These are phyloP conservation scores for Calcarisporium arbuscula DNA, from an alignment of 2,329 filamentous ascomycete species.

Conservation along the genomic window DNA sequence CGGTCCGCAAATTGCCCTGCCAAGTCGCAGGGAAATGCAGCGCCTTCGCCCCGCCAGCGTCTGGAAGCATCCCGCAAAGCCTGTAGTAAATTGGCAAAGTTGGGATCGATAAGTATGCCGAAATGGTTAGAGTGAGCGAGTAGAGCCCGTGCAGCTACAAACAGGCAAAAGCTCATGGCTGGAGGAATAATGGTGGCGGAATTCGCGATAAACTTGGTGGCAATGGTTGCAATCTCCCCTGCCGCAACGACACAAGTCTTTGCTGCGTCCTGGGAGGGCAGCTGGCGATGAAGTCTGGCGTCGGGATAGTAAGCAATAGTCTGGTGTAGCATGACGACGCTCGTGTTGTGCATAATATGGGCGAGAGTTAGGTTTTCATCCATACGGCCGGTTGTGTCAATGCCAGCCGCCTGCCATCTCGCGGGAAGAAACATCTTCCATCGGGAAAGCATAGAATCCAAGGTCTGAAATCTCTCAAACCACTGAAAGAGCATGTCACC, in stretches of 20 bases:
- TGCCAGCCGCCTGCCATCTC: conserved; percentile 33
- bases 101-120: conserved; percentile 2
- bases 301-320: conserved; percentile 15
- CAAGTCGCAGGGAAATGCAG: conserved; percentile 4
- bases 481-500: conserved; percentile 30
- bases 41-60: conserved; percentile 1
- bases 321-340: conserved; percentile 17
- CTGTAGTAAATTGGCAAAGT: conserved; percentile 6
- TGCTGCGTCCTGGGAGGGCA: conserved; percentile 7
- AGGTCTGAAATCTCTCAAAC: conserved; percentile 38
- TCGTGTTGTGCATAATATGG: conserved; percentile 19
- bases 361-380: conserved; percentile 31
- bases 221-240: conserved; percentile 9
- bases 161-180: conserved; percentile 7
- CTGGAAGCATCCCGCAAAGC: conserved; percentile 5
- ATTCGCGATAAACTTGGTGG: conserved; percentile 6
- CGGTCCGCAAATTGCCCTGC: conserved; percentile 8
- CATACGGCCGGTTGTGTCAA: conserved; percentile 28
- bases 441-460: conserved; percentile 35
- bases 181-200: conserved; percentile 4
- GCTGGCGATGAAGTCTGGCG: conserved; percentile 4
- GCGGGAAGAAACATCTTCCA: conserved; percentile 40
- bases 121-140: conserved; percentile 9
- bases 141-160: conserved; percentile 7
- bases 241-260: conserved; percentile 8